A percentile compares a stretch with the other conserved stretches of the same genome.
These are phyloP conservation scores for Entomortierella beljakovae DNA, from an alignment of 192 early-diverging fungal species.

Conservation along the genomic window DNA sequence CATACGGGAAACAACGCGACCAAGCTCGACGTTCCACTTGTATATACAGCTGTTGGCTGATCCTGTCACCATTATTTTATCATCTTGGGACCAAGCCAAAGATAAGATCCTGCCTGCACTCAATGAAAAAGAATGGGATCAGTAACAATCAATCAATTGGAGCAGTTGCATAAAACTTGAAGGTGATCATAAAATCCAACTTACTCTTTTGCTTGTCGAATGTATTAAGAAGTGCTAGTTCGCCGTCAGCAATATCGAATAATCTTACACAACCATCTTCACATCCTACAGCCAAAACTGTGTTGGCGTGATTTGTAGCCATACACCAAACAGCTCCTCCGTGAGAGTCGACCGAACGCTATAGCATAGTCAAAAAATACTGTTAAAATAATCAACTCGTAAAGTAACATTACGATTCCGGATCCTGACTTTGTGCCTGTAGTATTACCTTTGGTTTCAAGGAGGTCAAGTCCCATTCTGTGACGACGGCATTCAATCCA, in stretches of 20 bases:
- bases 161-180: no score
- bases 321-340: constrained; percentile 97
- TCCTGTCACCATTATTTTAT: constrained; percentile 81
- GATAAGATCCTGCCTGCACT: constrained; percentile 80
- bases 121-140: constrained; percentile 7
- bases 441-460: constrained; percentile 70
- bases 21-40: constrained; percentile 69
- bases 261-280: constrained; percentile 93
- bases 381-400: no score
- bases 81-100: constrained; percentile 83
- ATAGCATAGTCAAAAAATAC: background rate
- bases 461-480: constrained; percentile 86
- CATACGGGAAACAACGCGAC: constrained; percentile 70
- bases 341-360: constrained; percentile 77
- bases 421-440: background rate
- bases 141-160: no score
- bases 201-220: constrained; percentile 74
- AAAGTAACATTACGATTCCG: no score
- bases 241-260: constrained; percentile 84
- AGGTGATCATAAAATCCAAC: background rate
- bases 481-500: constrained; percentile 85
- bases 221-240: constrained; percentile 72
- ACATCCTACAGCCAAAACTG: constrained; percentile 88
- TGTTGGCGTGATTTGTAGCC: constrained; percentile 80
- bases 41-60: constrained; percentile 85